phyloP scores from a whole-genome alignment of 495 filamentous ascomycete genomes.

The Hypoxylon rickii region DNA sequence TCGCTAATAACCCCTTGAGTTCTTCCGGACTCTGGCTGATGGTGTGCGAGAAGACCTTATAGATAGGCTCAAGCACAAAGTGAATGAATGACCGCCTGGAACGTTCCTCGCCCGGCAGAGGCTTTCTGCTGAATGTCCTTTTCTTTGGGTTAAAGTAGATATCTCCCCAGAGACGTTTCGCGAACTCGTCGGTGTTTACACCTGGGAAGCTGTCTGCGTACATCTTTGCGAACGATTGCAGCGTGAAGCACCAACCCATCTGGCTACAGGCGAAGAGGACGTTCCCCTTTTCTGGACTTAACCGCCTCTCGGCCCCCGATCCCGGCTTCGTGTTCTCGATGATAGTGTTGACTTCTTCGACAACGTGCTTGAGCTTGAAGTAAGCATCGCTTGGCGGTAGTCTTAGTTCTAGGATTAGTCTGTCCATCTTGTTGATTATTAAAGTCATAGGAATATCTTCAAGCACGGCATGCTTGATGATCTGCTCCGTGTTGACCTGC shows the following conservation, averaged over 20 bases:
- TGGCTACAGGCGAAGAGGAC: slow-evolving; percentile 90
- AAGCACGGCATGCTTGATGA: slow-evolving; percentile 92
- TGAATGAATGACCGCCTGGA: slow-evolving; percentile 89
- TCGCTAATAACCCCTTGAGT: slow-evolving; percentile 76
- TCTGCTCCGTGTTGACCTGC: slow-evolving; percentile 93
- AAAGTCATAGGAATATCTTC: slow-evolving; percentile 88
- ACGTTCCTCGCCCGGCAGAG: slow-evolving; percentile 66
- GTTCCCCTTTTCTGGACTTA: slow-evolving; percentile 97
- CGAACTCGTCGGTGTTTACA: slow-evolving; percentile 79
- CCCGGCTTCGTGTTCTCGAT: slow-evolving; percentile 89
- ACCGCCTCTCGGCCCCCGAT: slow-evolving; percentile 73
- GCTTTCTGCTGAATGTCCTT: slow-evolving; percentile 88
- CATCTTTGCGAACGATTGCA: slow-evolving; percentile 93
- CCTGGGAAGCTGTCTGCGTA: slow-evolving; percentile 87
- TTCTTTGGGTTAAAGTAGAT: slow-evolving; percentile 92
- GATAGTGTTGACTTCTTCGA: slow-evolving; percentile 95
- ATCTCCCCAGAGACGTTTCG: slow-evolving; percentile 87
- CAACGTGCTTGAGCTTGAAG: slow-evolving; percentile 97
- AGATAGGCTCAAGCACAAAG: slow-evolving; percentile 94
- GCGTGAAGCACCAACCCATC: slow-evolving; percentile 96
- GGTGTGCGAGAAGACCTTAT: slow-evolving; percentile 96
- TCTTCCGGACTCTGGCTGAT: slow-evolving; percentile 90
- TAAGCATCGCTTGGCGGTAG: slow-evolving; percentile 95
- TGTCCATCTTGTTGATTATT: slow-evolving; percentile 96
- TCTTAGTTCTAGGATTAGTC: slow-evolving; percentile 91